Conservation (phyloP, 306 rosid genomes). For the Lagenaria siceraria region DNA sequence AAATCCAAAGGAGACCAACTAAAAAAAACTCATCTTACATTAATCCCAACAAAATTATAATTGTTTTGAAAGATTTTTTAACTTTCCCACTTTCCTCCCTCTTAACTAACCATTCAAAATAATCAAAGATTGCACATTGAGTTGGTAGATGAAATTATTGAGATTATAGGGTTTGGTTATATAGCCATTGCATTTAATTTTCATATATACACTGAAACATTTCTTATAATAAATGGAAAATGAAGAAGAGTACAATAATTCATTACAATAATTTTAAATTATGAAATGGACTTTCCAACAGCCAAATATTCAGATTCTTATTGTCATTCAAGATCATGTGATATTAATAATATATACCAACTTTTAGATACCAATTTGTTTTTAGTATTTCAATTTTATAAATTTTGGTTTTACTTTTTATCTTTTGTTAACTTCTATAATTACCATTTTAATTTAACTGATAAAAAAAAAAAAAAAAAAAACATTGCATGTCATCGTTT, state of each 20-base stretch:
- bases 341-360: neutral
- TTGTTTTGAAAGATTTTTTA: too few relatives aligned
- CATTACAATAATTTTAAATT: neutral
- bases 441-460: too few relatives aligned
- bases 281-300: neutral
- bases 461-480: too few relatives aligned
- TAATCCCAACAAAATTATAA: too few relatives aligned
- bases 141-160: neutral
- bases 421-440: too few relatives aligned
- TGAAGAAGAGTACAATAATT: neutral
- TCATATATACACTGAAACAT: neutral
- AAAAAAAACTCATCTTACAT: too few relatives aligned
- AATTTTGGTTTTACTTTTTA: neutral
- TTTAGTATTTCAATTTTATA: too few relatives aligned
- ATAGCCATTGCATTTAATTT: neutral
- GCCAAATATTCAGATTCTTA: neutral
- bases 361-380: neutral
- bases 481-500: neutral
- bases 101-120: too few relatives aligned
- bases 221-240: neutral
- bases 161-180: neutral
- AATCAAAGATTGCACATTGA: neutral
- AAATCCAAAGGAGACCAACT: too few relatives aligned
- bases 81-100: too few relatives aligned
- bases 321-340: neutral